A percentile compares a stretch with the other conserved stretches of the same genome.
These are phyloP conservation scores for Pseudomicrostroma phylloplanum DNA, from an alignment of 1,284 basidiomycete species.

Conservation along the genomic window DNA sequence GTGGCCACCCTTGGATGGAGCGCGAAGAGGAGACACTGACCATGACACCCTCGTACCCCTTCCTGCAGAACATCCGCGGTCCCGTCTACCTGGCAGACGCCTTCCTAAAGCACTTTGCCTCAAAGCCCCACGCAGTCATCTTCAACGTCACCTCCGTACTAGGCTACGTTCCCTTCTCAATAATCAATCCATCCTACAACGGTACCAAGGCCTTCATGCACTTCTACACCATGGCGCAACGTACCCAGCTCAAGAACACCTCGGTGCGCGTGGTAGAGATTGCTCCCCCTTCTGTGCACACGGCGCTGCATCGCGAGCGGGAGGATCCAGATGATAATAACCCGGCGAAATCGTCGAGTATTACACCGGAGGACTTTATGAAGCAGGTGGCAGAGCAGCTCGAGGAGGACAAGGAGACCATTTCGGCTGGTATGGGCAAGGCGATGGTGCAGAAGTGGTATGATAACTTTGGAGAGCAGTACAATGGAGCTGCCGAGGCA, in stretches of 20 bases:
- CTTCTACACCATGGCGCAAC: conserved; percentile 39
- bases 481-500: background rate
- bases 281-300: conserved; percentile 40
- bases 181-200: conserved; percentile 29
- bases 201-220: conserved; percentile 27
- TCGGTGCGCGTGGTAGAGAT: conserved; percentile 36
- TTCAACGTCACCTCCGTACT: conserved; percentile 42
- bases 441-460: conserved; percentile 40
- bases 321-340: conserved; percentile 39
- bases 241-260: conserved; percentile 31
- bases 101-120: conserved; percentile 40
- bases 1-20: background rate
- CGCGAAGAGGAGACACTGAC: background rate
- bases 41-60: background rate
- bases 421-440: conserved; percentile 33
- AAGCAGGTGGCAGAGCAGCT: conserved; percentile 27
- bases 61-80: conserved; percentile 32
- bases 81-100: conserved; percentile 39
- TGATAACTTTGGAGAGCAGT: conserved; percentile 27
- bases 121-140: conserved; percentile 31
- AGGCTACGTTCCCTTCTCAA: conserved; percentile 32
- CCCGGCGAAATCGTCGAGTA: conserved; percentile 11
- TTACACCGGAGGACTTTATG: conserved; percentile 41
- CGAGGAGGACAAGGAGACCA: conserved; percentile 30
- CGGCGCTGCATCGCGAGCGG: conserved; percentile 34